Percentiles rank a stretch among this genome's conserved stretches.
These are phyloP conservation scores for Cadophora sp. DNA, from an alignment of 2,329 filamentous ascomycete genomes.

Conservation along the genomic window DNA sequence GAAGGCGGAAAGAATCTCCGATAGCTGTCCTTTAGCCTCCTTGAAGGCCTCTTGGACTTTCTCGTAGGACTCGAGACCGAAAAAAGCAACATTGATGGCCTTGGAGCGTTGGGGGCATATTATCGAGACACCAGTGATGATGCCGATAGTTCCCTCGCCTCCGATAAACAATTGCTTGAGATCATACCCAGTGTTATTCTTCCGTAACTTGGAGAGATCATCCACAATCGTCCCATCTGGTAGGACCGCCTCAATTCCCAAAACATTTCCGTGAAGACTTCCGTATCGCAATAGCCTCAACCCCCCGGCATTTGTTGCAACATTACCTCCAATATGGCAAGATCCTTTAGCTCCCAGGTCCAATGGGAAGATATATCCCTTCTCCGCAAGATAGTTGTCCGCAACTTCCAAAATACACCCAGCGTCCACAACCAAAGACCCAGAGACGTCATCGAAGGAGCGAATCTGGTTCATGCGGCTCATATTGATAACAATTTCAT, in stretches of 20 bases:
- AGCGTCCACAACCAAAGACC: constrained; percentile 87
- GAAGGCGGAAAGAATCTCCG: constrained; percentile 95
- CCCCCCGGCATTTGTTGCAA: constrained; percentile 94
- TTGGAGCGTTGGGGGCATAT: constrained; percentile 86
- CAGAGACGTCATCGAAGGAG: constrained; percentile 92
- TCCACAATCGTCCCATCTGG: constrained; percentile 92
- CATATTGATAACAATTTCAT: constrained; percentile 95
- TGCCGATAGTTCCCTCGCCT: constrained; percentile 91
- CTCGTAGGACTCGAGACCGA: constrained; percentile 89
- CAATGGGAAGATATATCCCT: constrained; percentile 88
- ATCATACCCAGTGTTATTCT: constrained; percentile 99
- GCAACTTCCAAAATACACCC: constrained; percentile 90
- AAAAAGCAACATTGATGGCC: constrained; percentile 93
- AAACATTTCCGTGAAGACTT: constrained; percentile 89
- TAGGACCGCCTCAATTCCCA: constrained; percentile 92
- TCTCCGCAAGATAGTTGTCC: constrained; percentile 84
- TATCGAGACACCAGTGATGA: constrained; percentile 90
- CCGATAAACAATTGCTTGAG: constrained; percentile 97
- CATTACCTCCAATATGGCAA: constrained; percentile 94
- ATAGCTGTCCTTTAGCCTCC: constrained; percentile 87
- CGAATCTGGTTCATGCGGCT: constrained; percentile 89
- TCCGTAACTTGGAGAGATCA: constrained; percentile 85
- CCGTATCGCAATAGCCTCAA: constrained; percentile 90
- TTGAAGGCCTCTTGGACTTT: constrained; percentile 86
- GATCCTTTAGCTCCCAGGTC: constrained; percentile 98